These are phyloP conservation scores for Crotalaria pallida DNA, from an alignment of 306 rosid species.

Conservation along the genomic window DNA sequence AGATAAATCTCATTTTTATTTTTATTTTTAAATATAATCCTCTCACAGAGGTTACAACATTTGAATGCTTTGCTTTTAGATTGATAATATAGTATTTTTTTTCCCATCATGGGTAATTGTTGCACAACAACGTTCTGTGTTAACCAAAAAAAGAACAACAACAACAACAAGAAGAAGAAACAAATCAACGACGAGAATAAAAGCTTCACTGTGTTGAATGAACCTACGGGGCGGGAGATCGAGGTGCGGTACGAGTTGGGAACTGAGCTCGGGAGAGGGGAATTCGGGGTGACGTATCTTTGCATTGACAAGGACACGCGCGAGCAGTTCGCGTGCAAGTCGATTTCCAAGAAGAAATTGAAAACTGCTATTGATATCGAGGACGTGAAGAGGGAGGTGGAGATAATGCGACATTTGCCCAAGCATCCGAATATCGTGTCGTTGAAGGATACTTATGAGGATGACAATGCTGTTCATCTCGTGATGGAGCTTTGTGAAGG, in stretches of 20 bases:
- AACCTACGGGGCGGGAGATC: conserved; percentile 77
- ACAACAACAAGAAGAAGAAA: conserved; percentile 30
- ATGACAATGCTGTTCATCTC: conserved; percentile 68
- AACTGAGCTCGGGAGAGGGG: conserved; percentile 78
- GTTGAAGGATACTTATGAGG: conserved; percentile 76
- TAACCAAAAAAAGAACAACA: neutral
- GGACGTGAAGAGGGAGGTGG: conserved; percentile 87
- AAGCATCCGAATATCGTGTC: conserved; percentile 58
- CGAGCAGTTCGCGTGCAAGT: conserved; percentile 62
- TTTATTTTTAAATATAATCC: too few species aligned
- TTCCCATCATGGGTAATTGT: conserved; percentile 72
- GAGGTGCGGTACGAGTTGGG: conserved; percentile 59
- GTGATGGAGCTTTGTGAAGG: conserved; percentile 96
- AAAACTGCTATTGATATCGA: conserved; percentile 63
- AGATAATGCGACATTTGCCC: conserved; percentile 74
- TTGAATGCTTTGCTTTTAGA: neutral
- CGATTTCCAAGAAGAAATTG: conserved; percentile 82
- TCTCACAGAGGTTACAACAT: too few species aligned
- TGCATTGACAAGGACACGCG: conserved; percentile 52
- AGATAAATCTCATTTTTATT: too few species aligned
- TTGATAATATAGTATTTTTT: too few species aligned
- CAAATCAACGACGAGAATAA: conserved; percentile 29
- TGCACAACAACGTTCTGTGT: conserved; percentile 32
- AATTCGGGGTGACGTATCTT: conserved; percentile 73
- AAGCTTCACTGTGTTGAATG: conserved; percentile 49